A percentile compares a stretch with the other conserved stretches of the same genome.
Evolutionary conservation across 805 yeast species (phyloP).

Genomic region (Saccharomycopsis selenospora): DNA sequence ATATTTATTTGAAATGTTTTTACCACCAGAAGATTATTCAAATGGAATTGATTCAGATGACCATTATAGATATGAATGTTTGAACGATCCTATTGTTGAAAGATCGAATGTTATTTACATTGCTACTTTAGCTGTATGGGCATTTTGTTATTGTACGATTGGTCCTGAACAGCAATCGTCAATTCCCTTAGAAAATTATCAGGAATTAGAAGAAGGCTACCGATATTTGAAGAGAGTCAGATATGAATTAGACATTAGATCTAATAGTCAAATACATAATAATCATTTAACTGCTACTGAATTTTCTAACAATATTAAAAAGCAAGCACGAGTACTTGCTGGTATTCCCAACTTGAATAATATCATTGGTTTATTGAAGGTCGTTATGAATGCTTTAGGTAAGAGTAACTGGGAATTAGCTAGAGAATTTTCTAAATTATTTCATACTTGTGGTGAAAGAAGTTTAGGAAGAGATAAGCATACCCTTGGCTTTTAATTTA

Average conservation of each 20-base stretch:
- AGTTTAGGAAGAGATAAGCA: constrained; percentile 45
- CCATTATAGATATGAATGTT: constrained; percentile 16
- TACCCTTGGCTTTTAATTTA: too few species aligned
- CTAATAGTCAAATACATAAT: constrained; percentile 9
- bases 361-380: constrained; percentile 47
- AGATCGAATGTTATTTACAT: constrained; percentile 37
- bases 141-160: constrained; percentile 39
- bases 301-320: constrained; percentile 8
- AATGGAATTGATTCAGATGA: constrained; percentile 28
- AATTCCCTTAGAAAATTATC: constrained; percentile 4
- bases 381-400: constrained; percentile 36
- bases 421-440: constrained; percentile 45
- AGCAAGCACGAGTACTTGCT: constrained; percentile 15
- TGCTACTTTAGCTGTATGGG: constrained; percentile 42
- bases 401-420: constrained; percentile 50
- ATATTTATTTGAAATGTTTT: constrained; percentile 53
- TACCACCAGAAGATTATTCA: constrained; percentile 42
- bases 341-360: constrained; percentile 31
- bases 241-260: constrained; percentile 30
- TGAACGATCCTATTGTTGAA: constrained; percentile 20
- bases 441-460: constrained; percentile 48
- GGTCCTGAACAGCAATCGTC: constrained; percentile 38
- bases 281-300: neutral
- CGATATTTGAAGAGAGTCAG: constrained; percentile 44
- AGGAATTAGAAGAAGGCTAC: constrained; percentile 42